A percentile compares a stretch with the other conserved stretches of the same genome.
phyloP scores from a whole-genome alignment of 306 rosid genomes.

The Hylodesmum podocarpum region DNA sequence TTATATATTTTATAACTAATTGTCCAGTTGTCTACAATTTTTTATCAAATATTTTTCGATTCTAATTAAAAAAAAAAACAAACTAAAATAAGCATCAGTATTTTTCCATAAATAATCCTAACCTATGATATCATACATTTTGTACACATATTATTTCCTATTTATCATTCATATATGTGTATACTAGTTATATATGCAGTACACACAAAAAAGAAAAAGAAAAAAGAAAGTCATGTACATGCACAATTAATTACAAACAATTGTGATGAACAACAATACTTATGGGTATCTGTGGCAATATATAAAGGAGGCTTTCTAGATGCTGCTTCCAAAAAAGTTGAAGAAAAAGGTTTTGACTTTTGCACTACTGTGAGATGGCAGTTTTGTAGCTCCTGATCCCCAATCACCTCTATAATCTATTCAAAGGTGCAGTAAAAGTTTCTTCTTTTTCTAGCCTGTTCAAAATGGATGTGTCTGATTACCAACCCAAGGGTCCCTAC shows the following conservation, averaged over 20 bases:
- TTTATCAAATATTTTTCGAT: too few relatives aligned
- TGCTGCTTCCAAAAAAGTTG: conserved; percentile 11
- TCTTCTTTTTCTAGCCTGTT: background rate
- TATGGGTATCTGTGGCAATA: conserved; percentile 13
- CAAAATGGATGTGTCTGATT: conserved; percentile 12
- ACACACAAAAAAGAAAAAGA: too few relatives aligned
- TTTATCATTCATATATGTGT: background rate
- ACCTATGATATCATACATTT: background rate
- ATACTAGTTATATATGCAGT: background rate
- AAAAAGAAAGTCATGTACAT: too few relatives aligned
- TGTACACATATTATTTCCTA: background rate
- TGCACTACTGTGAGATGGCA: background rate
- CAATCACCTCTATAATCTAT: conserved; percentile 1
- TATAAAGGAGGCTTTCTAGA: conserved; percentile 20
- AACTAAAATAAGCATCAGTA: background rate
- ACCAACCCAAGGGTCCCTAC: conserved; percentile 9
- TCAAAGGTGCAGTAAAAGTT: background rate
- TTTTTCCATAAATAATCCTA: background rate
- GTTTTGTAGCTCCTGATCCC: conserved; percentile 17
- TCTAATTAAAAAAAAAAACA: background rate
- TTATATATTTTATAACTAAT: too few relatives aligned
- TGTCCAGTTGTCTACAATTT: too few relatives aligned
- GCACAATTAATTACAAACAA: background rate
- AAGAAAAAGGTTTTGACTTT: conserved; percentile 29
- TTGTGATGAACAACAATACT: conserved; percentile 4